Evolutionary conservation across 2,329 filamentous ascomycete species (phyloP), one percentile per base, ranked within the genome.

Genomic region (Xylariaceae sp.): DNA sequence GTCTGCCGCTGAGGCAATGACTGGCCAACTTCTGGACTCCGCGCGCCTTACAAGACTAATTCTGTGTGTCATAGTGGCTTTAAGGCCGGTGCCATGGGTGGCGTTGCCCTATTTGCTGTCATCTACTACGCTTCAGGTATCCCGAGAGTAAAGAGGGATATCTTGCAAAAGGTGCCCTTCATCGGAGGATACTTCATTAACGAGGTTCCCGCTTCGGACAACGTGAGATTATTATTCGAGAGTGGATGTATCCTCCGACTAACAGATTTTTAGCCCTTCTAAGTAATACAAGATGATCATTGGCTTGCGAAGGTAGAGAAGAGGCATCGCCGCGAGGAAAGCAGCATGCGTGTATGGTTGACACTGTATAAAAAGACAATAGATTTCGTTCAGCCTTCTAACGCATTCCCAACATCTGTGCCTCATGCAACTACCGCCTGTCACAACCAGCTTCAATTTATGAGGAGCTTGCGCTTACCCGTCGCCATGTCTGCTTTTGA

Each of bases 121-220:
- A 71, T 83, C 54, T 79, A 76, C 71, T 79, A 69, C 61, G 69
- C 75, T 50, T 81, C 78, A 31, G 79, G 80, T 52, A 74, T 84
- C 37, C 81, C 81, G 51, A 72, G 70, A 61, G 67, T 84, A 51
- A 68, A 78, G 63, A 60, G 59, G 36, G 81, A 85, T 55, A 68
- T 85, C 49, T 72, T 84, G 17, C 49, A 81, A 76, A 76, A 78
- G 63, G 49, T 83, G 16, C 79, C 79, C 50, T 47, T 77, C 52
- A 49, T 82, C 45, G 71, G 71, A 50, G 47, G 55, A 37, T 65
- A 69, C 64, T 83, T 72, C 61, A 54, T 69, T 54, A 72, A 74
- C 61, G 67, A 78, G 58, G 54, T 77, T 52, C 72, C 76, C 53
- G 67, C 79, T 45, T 76, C 78, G 45, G 79, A 83, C 66, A 82